These are phyloP conservation scores for Phtheirospermum japonicum DNA, from an alignment of 257 asterid genomes.

Conservation along the genomic window DNA sequence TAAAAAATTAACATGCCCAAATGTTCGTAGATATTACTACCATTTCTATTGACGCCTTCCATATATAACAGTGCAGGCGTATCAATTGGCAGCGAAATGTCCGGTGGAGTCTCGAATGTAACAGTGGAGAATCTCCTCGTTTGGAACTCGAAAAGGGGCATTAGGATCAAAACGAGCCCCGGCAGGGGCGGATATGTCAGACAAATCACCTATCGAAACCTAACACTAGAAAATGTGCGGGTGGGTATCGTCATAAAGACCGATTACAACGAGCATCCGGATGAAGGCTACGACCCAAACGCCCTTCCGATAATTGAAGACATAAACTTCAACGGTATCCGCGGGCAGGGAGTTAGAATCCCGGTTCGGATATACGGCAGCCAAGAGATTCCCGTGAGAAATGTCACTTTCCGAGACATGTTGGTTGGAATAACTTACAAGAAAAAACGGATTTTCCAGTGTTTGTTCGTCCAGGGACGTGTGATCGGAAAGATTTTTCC, in stretches of 20 bases:
- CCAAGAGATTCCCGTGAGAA: constrained; percentile 63
- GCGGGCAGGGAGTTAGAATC: constrained; percentile 76
- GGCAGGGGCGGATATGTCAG: constrained; percentile 88
- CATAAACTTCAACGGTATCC: constrained; percentile 66
- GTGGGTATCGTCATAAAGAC: constrained; percentile 89
- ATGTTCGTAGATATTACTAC: neutral
- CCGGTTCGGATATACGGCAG: constrained; percentile 91
- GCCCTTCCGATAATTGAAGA: constrained; percentile 74
- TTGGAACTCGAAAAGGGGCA: constrained; percentile 85
- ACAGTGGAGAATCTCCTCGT: constrained; percentile 71
- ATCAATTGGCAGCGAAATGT: constrained; percentile 95
- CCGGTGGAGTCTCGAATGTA: constrained; percentile 82
- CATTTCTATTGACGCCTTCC: constrained; percentile 28
- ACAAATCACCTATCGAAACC: constrained; percentile 58
- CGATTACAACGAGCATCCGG: constrained; percentile 89
- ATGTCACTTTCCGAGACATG: constrained; percentile 70
- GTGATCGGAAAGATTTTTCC: constrained; percentile 79
- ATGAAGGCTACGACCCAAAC: constrained; percentile 61
- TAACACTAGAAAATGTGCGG: constrained; percentile 74
- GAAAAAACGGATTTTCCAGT: constrained; percentile 85
- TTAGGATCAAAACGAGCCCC: constrained; percentile 79
- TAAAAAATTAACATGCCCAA: too few relatives aligned
- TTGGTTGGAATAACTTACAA: constrained; percentile 80
- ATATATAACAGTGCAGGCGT: constrained; percentile 77
- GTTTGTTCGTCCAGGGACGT: constrained; percentile 79